Base-by-base conservation (phyloP, 2,329 filamentous ascomycete species). In the Paracoccidioides lutzii region DNA sequence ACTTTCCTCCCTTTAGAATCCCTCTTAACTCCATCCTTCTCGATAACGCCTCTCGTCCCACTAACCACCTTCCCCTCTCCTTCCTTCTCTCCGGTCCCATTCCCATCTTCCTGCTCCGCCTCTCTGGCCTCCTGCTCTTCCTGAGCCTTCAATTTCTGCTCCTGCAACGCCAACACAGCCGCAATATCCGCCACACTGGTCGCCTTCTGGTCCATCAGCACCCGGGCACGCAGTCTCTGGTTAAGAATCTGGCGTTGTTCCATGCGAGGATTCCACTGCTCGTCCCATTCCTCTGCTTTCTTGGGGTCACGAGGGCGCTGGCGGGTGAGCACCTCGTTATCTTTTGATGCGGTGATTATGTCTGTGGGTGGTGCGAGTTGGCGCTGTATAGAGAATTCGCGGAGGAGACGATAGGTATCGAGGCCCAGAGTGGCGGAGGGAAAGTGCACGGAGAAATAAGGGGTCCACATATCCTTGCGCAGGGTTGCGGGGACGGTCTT, bases 181-280 rank as follows among this genome's bases (percentile, higher is more conserved):
- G 81, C 80, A 30, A 82, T 65, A 63, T 84, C 82, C 4, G 81
- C 81, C 22, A 82, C 74, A 45, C 73, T 76, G 56, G 81, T 83
- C n/a, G 79, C 80, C 65, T 80, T 82, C 65, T 84, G 81, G 63
- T 84, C 73, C 80, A 83, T 83, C 46, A 84, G 71, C 46, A 71
- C 71, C 55, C 72, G 72, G n/a, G 75, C 76, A 28, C 77, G 71
- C 58, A 75, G 65, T 58, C 75, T 74, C 66, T 78, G 76, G 59
- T 73, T 64, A 62, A 76, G 69, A 44, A 76, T 60, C 2, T 52
- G 15, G 12, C n/a, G 14, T 56, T 69, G 65, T 32, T 72, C 71
- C 57, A 75, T 67, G 61, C 74, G 71, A 61, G 70, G 63, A 57
- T 62, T 60, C 62, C 66, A 67, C 56, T 73, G 66, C 57, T 73